Evolutionary conservation across 306 rosid genomes (phyloP), one percentile per base, ranked within the genome.

Genomic region (Vicia faba): DNA sequence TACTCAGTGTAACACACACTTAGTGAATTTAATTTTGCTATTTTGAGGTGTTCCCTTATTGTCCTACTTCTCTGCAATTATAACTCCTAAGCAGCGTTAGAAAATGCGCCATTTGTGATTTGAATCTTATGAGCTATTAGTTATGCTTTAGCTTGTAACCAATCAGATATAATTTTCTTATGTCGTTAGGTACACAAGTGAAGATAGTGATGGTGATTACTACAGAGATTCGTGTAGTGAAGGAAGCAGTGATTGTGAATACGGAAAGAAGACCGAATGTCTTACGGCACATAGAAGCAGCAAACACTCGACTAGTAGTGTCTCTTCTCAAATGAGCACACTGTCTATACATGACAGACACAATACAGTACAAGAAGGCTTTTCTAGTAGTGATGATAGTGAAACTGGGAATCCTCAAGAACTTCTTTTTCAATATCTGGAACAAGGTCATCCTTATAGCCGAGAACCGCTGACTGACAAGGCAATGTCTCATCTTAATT

Each of bases 381-480:
- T 84, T 80, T 88, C 86, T 20, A 84, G 92, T 39, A 84, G 92
- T 39, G 89, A 91, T 64, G 93, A 84, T 59, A 80, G 85, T 63
- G 95, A 91, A 77, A 72, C 81, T 6, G 79, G 75, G 23, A 84
- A 75, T 78, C 72, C 85, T 75, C 78, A 33, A 26, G 85, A 83
- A 73, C 72, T 31, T 31, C 74, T 88, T 67, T 91, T 83, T 77
- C 88, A 88, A 83, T 91, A 78, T 82, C 83, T 91, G 48, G 96
- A 86, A 74, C 91, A 67, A 36, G 86, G 82, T 77, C 84, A 71
- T 77, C 97, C 96, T 56, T 84, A 86, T 73, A 66, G 83, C 83
- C 96, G 96, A 49, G 89, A 80, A 76, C 97, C 97, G 4, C 58
- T 91, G 79, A 79, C 96, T 57, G 89, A 91, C 83, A 91, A 86